Base-by-base conservation (phyloP, 495 filamentous ascomycete species). In the Viridothelium virens region DNA sequence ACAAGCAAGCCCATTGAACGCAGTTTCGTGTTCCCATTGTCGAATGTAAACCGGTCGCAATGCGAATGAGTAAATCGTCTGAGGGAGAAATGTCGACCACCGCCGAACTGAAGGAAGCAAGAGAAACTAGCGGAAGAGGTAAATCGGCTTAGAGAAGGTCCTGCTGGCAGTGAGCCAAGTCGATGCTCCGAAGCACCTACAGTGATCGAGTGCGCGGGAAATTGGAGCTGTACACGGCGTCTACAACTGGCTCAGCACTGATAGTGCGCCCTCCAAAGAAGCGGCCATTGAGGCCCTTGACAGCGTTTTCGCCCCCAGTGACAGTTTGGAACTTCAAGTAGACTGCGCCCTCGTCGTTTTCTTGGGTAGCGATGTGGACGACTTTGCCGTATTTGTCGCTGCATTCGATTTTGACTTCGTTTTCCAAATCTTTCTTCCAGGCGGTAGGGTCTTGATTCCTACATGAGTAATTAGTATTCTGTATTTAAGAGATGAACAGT, bases 281-380 rank as follows among this genome's bases (percentile, higher is more conserved):
- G 69, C 95, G 87, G 56, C 95, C 95, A 76, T 97, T 99, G 64
- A 99, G 83, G 68, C 95, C 95, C 75, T 96, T 94, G 81, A 96
- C 92, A 66, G 95, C 94, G 70, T 97, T 97, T 75, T 96, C 90
- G 72, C 93, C 95, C 65, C 92, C 94, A 71, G 90, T 85, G 65
- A 97, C 90, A 68, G 90, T 88, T 79, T 96, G 91, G 75, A 97
- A 99, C 77, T 97, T 97, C 74, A 97, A 85, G 77, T 96, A 99
- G 73, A 99, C 93, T 73, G 97, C 95, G 78, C 95, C 95, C 75
- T 89, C 85, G 63, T 89, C 91, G 77, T 94, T 96, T 69, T 90
- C 84, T 84, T 97, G 93, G 38, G 59, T 61, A 74, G 91, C 83
- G 79, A 97, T 96, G 86, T 99, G 95, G 80, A 97, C 91, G 74